phyloP scores from a whole-genome alignment of 2,329 filamentous ascomycete genomes.

The Colletotrichum tofieldiae region DNA sequence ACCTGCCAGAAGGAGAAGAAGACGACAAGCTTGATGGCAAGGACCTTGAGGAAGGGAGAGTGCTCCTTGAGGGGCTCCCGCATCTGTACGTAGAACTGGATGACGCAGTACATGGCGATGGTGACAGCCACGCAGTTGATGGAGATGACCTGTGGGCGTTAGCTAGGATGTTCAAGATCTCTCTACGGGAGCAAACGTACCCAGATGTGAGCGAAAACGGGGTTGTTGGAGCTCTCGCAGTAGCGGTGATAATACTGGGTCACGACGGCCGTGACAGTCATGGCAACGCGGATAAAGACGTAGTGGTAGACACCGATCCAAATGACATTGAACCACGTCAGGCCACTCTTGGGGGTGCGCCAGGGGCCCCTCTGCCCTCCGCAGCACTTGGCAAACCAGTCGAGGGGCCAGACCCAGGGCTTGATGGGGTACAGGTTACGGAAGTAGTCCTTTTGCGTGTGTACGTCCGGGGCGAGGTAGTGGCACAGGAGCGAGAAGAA shows the following conservation, averaged over 20 bases:
- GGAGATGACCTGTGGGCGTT: constrained; percentile 67
- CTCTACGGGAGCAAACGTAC: constrained; percentile 58
- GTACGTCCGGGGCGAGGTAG: constrained; percentile 83
- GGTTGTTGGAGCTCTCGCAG: constrained; percentile 84
- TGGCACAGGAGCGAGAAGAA: constrained; percentile 89
- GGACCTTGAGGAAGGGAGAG: constrained; percentile 82
- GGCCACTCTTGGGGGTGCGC: constrained; percentile 82
- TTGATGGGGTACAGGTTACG: constrained; percentile 75
- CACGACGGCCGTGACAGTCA: constrained; percentile 84
- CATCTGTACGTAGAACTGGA: constrained; percentile 89
- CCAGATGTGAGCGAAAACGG: constrained; percentile 89
- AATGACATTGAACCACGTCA: constrained; percentile 93
- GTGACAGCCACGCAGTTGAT: constrained; percentile 82
- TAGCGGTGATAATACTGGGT: constrained; percentile 80
- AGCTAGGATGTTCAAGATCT: constrained; percentile 7
- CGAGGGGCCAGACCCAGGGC: constrained; percentile 83
- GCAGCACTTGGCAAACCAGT: constrained; percentile 79
- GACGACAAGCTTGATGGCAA: constrained; percentile 91
- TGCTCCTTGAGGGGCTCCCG: constrained; percentile 78
- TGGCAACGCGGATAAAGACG: constrained; percentile 84
- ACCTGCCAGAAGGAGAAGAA: constrained; percentile 93
- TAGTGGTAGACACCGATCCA: constrained; percentile 91
- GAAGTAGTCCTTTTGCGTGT: constrained; percentile 88
- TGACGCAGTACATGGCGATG: constrained; percentile 89
- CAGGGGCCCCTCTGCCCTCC: constrained; percentile 79